Evolutionary conservation across 1,284 basidiomycete species (phyloP).

Genomic region (Cystobasidiaceae sp.): DNA sequence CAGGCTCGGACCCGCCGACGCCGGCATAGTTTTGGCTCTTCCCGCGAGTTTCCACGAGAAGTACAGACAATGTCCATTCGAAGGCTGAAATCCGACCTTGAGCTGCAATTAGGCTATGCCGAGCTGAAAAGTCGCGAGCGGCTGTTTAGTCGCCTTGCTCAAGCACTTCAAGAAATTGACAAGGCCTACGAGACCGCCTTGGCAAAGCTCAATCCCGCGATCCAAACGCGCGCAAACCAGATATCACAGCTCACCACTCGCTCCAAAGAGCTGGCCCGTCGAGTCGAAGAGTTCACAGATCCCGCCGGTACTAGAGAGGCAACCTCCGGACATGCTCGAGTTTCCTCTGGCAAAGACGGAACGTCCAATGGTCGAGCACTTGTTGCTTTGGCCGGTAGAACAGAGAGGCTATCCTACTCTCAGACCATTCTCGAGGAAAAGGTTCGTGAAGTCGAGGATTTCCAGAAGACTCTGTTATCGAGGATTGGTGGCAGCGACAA

Average conservation of each 20-base stretch:
- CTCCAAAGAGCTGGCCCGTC: background rate
- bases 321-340: background rate
- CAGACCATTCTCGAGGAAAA: conserved; percentile 28
- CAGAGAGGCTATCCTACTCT: conserved; percentile 20
- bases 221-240: conserved; percentile 1
- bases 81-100: conserved; percentile 17
- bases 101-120: background rate
- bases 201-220: background rate
- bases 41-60: conserved; percentile 4
- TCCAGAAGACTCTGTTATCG: background rate
- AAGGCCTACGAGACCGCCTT: conserved; percentile 18
- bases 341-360: background rate
- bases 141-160: conserved; percentile 11
- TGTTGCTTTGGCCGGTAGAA: conserved; percentile 10
- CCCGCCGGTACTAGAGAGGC: background rate
- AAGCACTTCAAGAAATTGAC: conserved; percentile 5
- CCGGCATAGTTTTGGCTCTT: conserved; percentile 1
- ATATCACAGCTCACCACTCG: background rate
- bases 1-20: background rate
- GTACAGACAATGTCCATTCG: conserved; percentile 6
- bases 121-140: background rate
- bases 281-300: conserved; percentile 9
- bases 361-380: background rate
- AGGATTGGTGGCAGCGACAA: conserved; percentile 25
- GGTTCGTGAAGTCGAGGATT: conserved; percentile 17